Conservation (phyloP, 2,329 filamentous ascomycete species). For the Monosporascus sp. region DNA sequence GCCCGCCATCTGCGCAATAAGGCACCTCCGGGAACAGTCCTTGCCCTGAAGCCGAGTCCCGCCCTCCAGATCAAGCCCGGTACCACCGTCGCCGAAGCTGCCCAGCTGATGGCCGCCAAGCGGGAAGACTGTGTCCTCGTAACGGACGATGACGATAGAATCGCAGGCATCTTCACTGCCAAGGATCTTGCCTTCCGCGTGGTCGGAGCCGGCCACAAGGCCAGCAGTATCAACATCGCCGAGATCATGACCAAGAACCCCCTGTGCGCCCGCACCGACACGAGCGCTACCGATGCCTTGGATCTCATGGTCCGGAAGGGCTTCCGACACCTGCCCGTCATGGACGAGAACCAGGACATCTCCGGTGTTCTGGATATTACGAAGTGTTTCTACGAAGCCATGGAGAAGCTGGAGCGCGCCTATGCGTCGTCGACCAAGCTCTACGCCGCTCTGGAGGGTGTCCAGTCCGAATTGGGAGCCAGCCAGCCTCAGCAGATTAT, state of each 20-base stretch:
- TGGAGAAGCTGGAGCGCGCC: constrained; percentile 98
- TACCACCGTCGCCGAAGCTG: constrained; percentile 91
- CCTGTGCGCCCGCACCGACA: constrained; percentile 93
- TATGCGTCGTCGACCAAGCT: constrained; percentile 98
- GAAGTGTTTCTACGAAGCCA: constrained; percentile 99
- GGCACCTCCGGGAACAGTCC: constrained; percentile 90
- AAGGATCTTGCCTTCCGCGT: constrained; percentile 98
- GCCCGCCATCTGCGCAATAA: constrained; percentile 87
- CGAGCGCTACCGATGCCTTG: constrained; percentile 92
- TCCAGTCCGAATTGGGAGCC: constrained; percentile 92
- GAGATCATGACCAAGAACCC: constrained; percentile 99
- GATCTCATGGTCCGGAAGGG: constrained; percentile 98
- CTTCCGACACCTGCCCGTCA: constrained; percentile 94
- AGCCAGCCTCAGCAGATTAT: constrained; percentile 98
- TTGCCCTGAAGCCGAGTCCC: constrained; percentile 90
- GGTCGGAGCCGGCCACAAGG: constrained; percentile 84
- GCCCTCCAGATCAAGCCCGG: constrained; percentile 95
- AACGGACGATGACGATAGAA: constrained; percentile 95
- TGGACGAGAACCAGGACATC: constrained; percentile 99
- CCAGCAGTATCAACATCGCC: constrained; percentile 83
- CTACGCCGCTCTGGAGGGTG: constrained; percentile 94
- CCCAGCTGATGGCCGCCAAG: constrained; percentile 98
- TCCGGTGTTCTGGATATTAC: constrained; percentile 97
- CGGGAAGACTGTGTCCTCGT: constrained; percentile 96
- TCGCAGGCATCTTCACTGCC: constrained; percentile 97